phyloP scores from a whole-genome alignment of 768 basidiomycete species.

The Kwoniella heveanensis region DNA sequence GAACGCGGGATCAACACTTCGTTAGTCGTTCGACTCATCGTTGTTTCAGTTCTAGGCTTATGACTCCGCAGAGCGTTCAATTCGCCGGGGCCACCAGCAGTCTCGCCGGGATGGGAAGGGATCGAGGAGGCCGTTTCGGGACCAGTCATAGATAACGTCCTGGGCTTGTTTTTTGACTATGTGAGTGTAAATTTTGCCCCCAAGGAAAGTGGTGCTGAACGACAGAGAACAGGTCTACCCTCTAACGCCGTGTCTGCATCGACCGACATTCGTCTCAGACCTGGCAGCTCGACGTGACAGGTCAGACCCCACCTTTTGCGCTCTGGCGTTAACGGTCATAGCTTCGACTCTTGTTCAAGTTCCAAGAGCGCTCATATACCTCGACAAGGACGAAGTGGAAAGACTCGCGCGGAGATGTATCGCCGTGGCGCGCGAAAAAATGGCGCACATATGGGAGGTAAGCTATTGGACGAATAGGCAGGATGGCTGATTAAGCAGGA shows the following conservation, averaged over 20 bases:
- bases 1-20: conserved; percentile 11
- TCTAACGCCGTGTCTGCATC: conserved; percentile 86
- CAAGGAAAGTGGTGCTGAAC: background rate
- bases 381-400: conserved; percentile 74
- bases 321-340: conserved; percentile 64
- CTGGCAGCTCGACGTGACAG: conserved; percentile 76
- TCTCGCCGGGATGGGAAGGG: conserved; percentile 25
- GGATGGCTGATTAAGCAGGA: conserved; percentile 22
- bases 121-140: conserved; percentile 41
- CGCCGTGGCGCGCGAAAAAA: conserved; percentile 58
- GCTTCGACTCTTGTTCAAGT: conserved; percentile 83
- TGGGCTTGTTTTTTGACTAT: conserved; percentile 46
- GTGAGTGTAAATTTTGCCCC: conserved; percentile 24
- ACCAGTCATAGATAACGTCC: conserved; percentile 36
- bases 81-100: background rate
- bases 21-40: conserved; percentile 3
- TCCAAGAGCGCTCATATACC: conserved; percentile 78
- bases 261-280: conserved; percentile 89
- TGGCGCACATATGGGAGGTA: conserved; percentile 37
- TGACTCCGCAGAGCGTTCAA: background rate
- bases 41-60: background rate
- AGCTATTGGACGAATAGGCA: conserved; percentile 14
- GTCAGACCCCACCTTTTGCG: conserved; percentile 48
- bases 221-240: conserved; percentile 71
- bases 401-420: conserved; percentile 80